Evolutionary conservation across 1,284 basidiomycete genomes (phyloP).

Genomic region (Malassezia arunalokei): DNA sequence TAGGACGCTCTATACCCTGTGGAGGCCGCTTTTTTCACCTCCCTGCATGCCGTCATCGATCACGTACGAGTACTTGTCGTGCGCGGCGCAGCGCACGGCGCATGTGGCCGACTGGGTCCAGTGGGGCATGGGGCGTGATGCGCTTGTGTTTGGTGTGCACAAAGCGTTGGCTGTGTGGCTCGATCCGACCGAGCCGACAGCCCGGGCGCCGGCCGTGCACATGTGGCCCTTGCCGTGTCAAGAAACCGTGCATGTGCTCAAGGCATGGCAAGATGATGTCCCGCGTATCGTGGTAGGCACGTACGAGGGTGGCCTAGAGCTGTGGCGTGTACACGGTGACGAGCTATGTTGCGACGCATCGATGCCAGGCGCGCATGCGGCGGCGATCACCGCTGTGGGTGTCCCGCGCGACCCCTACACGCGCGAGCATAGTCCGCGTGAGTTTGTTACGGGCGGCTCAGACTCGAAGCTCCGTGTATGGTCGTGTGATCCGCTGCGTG

Average conservation of each 20-base stretch:
- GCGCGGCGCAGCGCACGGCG: conserved; percentile 32
- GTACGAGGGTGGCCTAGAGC: conserved; percentile 20
- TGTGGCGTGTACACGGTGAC: conserved; percentile 13
- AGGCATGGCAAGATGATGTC: neutral
- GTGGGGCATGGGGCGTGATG: conserved; percentile 5
- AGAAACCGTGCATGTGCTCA: conserved; percentile 7
- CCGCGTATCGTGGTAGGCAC: conserved; percentile 23
- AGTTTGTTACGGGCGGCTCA: conserved; percentile 30
- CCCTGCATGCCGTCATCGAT: conserved; percentile 16
- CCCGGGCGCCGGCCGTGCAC: neutral
- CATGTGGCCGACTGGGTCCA: conserved; percentile 35
- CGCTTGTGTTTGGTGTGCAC: conserved; percentile 33
- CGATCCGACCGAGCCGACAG: neutral
- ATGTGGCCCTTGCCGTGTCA: neutral
- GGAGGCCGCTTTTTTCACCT: neutral
- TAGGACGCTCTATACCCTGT: neutral
- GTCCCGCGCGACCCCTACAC: conserved; percentile 15
- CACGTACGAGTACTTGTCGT: conserved; percentile 29
- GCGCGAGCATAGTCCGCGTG: neutral
- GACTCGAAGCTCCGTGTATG: conserved; percentile 31
- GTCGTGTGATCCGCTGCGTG: neutral
- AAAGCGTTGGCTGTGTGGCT: conserved; percentile 23
- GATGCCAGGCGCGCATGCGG: conserved; percentile 21
- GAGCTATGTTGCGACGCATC: neutral
- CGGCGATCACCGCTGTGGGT: conserved; percentile 26